Base-by-base conservation (phyloP, 129 eudicot species). In the Oenanthe sinensis region DNA sequence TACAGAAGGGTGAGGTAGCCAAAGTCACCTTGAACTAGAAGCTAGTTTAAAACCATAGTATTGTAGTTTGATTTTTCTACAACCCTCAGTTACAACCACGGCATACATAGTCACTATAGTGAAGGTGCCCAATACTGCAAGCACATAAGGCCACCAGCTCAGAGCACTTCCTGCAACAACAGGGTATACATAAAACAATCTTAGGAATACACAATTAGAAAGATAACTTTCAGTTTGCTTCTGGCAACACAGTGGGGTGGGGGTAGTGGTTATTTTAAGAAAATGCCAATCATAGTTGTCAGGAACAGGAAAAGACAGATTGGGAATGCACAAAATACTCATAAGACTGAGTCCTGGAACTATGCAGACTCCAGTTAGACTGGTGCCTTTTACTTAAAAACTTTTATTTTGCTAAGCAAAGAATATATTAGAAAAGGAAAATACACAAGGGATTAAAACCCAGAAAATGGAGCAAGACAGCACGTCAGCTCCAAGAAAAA, bases 41-140 rank as follows among this genome's bases (percentile, higher is more conserved):
- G 99, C 99, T 83, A 95, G 94, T 87, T 92, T 92, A 84, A 95
- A 95, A 80, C 99, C 97, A 79, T 95, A 95, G 75, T 95, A 95
- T 76, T 91, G 99, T 77, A 95, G 88, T 84, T 91, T 95, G 44
- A 95, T 87, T 85, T 95, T 95, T 89, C 99, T 85, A 86, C 96
- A 91, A 81, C 99, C 97, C 86, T 95, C 92, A 16, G 97, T 92
- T 63, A 95, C 92, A 67, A 95, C 83, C 77, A 95, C 99, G 3
- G 99, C 97, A 96, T 89, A 91, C 99, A 95, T 90, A 46, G 99
- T 92, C 62, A 95, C 97, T 26, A 88, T 58, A 49, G 86, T 79
- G 67, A 91, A 95, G 80, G 90, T 83, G 79, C 94, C 93, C 26
- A 90, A 72, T 69, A 95, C 89, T 26, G 84, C 90, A 80, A 87